phyloP scores from a whole-genome alignment of 2,329 filamentous ascomycete genomes.

The Aspergillus terreus region DNA sequence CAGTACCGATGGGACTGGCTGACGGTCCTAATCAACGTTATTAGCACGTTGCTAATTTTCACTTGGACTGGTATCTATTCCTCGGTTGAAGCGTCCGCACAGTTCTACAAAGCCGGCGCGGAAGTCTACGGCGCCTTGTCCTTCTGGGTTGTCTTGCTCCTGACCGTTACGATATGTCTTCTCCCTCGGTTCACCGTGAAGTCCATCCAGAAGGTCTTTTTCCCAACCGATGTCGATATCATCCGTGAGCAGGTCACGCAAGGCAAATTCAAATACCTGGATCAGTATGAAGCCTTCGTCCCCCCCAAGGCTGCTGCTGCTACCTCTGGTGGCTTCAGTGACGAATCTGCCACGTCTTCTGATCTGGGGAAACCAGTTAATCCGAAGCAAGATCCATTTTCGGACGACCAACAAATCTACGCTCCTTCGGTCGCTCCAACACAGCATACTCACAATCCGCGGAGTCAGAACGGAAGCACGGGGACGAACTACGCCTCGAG shows the following conservation, averaged over 20 bases:
- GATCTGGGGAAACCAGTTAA: conserved; percentile 47
- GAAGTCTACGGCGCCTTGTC: conserved; percentile 76
- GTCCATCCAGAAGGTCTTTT: conserved; percentile 86
- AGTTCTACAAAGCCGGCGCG: conserved; percentile 71
- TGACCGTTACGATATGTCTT: conserved; percentile 77
- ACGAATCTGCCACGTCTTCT: conserved; percentile 37
- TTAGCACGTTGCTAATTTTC: conserved; percentile 86
- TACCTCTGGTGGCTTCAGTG: conserved; percentile 37
- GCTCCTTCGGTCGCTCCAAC: conserved; percentile 81
- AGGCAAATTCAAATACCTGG: conserved; percentile 76
- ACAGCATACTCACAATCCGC: conserved; percentile 71
- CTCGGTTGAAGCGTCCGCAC: conserved; percentile 53
- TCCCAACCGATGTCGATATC: conserved; percentile 90
- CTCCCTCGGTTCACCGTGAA: conserved; percentile 87
- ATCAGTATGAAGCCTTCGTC: conserved; percentile 51
- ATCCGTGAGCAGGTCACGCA: conserved; percentile 84
- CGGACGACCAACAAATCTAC: conserved; percentile 90
- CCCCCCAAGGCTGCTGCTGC: conserved; percentile 44
- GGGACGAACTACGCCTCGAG: conserved; percentile 79
- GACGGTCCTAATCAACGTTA: conserved; percentile 72
- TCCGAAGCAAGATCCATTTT: conserved; percentile 61
- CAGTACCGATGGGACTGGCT: conserved; percentile 99
- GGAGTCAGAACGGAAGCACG: conserved; percentile 87
- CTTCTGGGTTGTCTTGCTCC: conserved; percentile 81
- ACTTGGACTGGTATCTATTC: conserved; percentile 94